These are phyloP conservation scores for Polytrichum formosum DNA, from an alignment of 225 moss, liverwort and hornwort species.

Conservation along the genomic window DNA sequence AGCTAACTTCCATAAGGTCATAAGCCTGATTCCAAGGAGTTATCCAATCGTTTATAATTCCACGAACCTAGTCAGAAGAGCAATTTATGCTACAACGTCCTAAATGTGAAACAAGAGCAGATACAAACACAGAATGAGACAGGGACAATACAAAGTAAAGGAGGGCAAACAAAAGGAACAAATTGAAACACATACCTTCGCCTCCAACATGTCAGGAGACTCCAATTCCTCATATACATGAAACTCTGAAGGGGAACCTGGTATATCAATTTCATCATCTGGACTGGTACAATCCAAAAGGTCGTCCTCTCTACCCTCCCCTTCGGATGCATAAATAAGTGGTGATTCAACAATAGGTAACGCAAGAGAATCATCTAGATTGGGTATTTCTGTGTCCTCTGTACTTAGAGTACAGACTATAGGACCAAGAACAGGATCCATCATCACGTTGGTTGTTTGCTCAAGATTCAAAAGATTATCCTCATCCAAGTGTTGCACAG, in stretches of 20 bases:
- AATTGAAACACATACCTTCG: constrained; percentile 26
- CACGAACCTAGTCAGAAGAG: no score
- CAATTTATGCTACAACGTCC: no score
- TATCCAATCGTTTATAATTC: no score
- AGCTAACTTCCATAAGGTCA: no score
- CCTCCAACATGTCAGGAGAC: constrained; percentile 33
- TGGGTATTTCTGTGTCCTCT: constrained; percentile 75
- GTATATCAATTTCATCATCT: constrained; percentile 42
- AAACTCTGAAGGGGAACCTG: constrained; percentile 47
- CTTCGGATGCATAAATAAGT: constrained; percentile 49
- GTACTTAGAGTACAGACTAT: constrained; percentile 61
- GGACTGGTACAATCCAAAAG: constrained; percentile 31
- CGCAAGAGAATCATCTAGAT: constrained; percentile 62
- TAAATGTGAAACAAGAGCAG: no score
- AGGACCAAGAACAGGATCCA: constrained; percentile 56
- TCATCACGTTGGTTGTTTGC: constrained; percentile 28
- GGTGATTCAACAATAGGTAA: constrained; percentile 39
- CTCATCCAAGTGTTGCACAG: constrained; percentile 32
- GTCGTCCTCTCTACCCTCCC: constrained; percentile 28
- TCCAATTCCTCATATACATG: constrained; percentile 45
- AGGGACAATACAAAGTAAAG: no score
- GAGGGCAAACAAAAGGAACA: neutral
- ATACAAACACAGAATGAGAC: no score
- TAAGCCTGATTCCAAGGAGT: no score
- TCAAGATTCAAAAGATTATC: constrained; percentile 19